These are phyloP conservation scores for Daedaleopsis nitida DNA, from an alignment of 768 basidiomycete species.

Conservation along the genomic window DNA sequence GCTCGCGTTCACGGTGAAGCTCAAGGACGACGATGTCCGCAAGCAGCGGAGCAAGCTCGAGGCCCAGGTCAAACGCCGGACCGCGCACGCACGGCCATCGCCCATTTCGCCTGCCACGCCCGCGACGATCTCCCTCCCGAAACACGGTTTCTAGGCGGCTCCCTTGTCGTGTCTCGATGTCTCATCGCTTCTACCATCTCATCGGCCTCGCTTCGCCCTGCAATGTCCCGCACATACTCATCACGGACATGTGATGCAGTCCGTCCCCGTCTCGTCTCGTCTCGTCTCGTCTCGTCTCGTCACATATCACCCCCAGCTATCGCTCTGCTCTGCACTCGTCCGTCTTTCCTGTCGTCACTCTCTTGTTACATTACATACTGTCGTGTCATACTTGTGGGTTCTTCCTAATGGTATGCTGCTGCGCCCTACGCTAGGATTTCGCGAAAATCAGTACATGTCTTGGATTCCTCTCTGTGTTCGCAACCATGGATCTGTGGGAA, in stretches of 20 bases:
- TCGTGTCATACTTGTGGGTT: not conserved
- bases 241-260: not conserved
- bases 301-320: not conserved
- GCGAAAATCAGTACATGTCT: no score
- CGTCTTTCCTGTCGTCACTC: not conserved
- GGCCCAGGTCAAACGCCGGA: slow-evolving; percentile 66
- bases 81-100: slow-evolving; percentile 36
- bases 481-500: no score
- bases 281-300: not conserved
- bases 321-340: not conserved
- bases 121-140: slow-evolving; percentile 18
- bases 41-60: slow-evolving; percentile 79
- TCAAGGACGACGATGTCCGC: slow-evolving; percentile 79
- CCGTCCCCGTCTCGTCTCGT: not conserved
- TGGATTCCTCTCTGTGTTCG: no score
- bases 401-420: no score
- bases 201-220: not conserved
- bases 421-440: no score
- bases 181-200: not conserved
- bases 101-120: slow-evolving; percentile 10
- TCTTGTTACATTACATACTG: not conserved
- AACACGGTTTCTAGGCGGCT: slow-evolving; percentile 1
- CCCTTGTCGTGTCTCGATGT: not conserved
- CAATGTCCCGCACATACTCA: not conserved
- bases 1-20: slow-evolving; percentile 62